Evolutionary conservation across 116 monocot genomes (phyloP), one percentile per base, ranked within the genome.

Genomic region (Phalaenopsis hybrid): DNA sequence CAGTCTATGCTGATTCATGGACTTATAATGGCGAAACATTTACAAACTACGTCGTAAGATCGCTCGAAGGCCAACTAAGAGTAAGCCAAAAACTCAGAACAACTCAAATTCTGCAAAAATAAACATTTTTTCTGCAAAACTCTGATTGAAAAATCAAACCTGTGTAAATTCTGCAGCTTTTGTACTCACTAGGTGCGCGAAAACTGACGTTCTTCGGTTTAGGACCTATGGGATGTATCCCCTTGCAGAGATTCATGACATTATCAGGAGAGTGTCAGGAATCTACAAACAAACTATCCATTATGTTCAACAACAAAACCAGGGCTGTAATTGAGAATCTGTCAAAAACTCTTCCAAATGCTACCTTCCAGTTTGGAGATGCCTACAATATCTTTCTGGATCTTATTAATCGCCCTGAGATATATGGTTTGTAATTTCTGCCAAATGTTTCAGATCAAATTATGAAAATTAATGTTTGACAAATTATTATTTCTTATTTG

Each of bases 201-300:
- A 51, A 84, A 63, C 45, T 95, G 65, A 89, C 86, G 0, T 95
- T 93, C 85, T 90, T 95, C 70, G 95, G 95, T 0, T 81, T 95
- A 8, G 95, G 95, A 16, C 95, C 95, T 0, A 95, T 95, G 95
- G 95, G 95, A 4, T 95, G 95, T 88, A 95, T 95, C 44, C 95
- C 95, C 13, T 76, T 95, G 78, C 95, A 92, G 84, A 81, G 95
- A 7, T 65, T 85, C 78, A 4, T 89, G 83, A 85, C 84, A 15
- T 85, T 83, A 0, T 78, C 91, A 1, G 95, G 95, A 50, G 80
- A 44, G 0, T 95, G 93, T 78, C 89, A 90, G 81, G 78, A 90
- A 52, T 90, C 84, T 3, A 91, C 95, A 2, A 95, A 95, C 88
- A 83, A 91, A 75, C 88, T 95, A 7, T 83, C 93, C 0, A 44